Conservation (phyloP, 192 early-diverging fungal species). For the Haplosporangium gracile region DNA sequence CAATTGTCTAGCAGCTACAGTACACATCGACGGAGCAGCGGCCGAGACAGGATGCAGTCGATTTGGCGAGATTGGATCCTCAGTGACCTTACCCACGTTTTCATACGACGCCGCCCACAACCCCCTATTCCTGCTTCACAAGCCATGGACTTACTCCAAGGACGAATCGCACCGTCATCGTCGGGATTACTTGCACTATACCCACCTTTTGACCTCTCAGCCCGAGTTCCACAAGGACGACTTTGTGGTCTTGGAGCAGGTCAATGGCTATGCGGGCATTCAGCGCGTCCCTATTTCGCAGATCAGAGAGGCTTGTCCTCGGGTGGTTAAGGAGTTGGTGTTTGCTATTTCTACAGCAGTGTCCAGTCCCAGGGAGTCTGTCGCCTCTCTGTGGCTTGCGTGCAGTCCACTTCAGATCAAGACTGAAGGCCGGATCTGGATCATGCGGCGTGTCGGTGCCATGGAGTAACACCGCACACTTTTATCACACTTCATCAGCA, state of each 20-base stretch:
- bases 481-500: not conserved
- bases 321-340: not conserved
- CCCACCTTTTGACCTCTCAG: slow-evolving; percentile 64
- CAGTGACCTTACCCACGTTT: not conserved
- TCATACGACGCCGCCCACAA: not conserved
- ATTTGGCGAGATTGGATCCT: slow-evolving; percentile 71
- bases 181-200: slow-evolving; percentile 64
- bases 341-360: not conserved
- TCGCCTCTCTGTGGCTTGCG: slow-evolving; percentile 14
- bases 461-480: not conserved
- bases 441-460: slow-evolving; percentile 38
- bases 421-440: slow-evolving; percentile 43
- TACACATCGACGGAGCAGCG: slow-evolving; percentile 80
- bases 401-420: slow-evolving; percentile 47
- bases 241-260: slow-evolving; percentile 53
- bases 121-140: not conserved
- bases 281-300: not conserved
- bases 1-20: slow-evolving; percentile 28
- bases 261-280: slow-evolving; percentile 62
- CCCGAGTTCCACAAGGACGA: slow-evolving; percentile 56
- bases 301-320: slow-evolving; percentile 25
- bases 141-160: slow-evolving; percentile 78
- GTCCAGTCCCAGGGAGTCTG: not conserved
- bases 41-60: slow-evolving; percentile 89
- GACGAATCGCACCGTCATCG: slow-evolving; percentile 65